Evolutionary conservation across 148 eudicot species (phyloP).

Genomic region (Spergularia bocconei): DNA sequence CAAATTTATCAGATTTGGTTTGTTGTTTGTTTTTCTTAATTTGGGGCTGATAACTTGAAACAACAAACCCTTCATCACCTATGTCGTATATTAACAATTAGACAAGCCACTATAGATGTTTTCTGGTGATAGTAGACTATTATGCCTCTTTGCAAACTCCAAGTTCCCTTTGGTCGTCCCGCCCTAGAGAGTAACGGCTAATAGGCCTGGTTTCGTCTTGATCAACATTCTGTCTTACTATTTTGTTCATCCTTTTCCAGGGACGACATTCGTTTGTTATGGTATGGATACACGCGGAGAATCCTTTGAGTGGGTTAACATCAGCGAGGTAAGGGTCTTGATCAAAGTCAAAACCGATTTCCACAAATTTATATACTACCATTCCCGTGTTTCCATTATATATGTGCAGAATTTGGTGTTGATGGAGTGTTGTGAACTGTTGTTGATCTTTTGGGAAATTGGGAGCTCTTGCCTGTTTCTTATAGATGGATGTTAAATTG

Average conservation of each 20-base stretch:
- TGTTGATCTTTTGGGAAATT: too few species aligned
- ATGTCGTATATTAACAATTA: slow-evolving; percentile 61
- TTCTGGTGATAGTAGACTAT: slow-evolving; percentile 88
- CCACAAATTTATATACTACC: too few species aligned
- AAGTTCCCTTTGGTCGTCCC: slow-evolving; percentile 93
- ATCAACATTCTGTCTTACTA: slow-evolving; percentile 22
- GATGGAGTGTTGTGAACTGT: too few species aligned
- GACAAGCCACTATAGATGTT: slow-evolving; percentile 83
- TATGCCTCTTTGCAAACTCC: slow-evolving; percentile 81
- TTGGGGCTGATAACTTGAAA: slow-evolving; percentile 91
- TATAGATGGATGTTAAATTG: too few species aligned
- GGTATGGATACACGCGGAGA: slow-evolving; percentile 58
- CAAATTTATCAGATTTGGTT: slow-evolving; percentile 19
- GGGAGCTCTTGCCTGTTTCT: too few species aligned
- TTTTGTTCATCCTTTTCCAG: slow-evolving; percentile 36
- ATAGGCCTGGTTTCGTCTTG: slow-evolving; percentile 6
- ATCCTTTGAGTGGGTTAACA: slow-evolving; percentile 92
- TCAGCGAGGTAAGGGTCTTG: slow-evolving; percentile 54
- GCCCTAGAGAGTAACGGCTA: slow-evolving; percentile 76
- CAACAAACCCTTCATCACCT: slow-evolving; percentile 92
- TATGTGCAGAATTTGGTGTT: too few species aligned
- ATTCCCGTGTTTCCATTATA: too few species aligned
- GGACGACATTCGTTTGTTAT: slow-evolving; percentile 86
- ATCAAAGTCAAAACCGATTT: not conserved
- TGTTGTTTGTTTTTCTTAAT: slow-evolving; percentile 6